Conservation (phyloP, 768 basidiomycete genomes). For the Suillus alpinus region DNA sequence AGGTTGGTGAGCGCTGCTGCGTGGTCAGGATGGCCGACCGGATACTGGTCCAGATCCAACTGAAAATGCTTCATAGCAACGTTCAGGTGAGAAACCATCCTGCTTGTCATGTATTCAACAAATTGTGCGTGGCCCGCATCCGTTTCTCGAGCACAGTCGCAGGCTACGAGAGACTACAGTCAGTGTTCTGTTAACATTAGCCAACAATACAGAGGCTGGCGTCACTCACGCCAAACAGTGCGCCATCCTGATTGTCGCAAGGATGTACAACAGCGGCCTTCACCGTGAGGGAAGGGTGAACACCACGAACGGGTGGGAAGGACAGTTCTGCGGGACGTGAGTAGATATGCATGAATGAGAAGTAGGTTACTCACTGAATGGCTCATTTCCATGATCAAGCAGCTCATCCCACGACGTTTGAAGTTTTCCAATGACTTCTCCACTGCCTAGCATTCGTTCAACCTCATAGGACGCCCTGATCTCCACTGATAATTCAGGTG, state of each 20-base stretch:
- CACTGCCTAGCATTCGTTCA: background rate
- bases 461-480: background rate
- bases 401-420: background rate
- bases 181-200: background rate
- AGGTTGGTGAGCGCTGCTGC: conserved; percentile 1
- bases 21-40: background rate
- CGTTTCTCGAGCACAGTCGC: background rate
- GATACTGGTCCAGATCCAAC: background rate
- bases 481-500: background rate
- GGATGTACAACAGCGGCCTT: too few species aligned
- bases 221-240: background rate
- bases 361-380: background rate
- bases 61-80: background rate
- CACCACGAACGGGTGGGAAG: background rate
- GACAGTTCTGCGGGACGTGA: background rate
- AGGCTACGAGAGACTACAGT: background rate
- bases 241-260: background rate
- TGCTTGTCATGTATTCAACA: background rate
- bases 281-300: background rate
- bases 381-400: background rate
- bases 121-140: background rate
- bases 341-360: background rate
- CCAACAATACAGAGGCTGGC: too few species aligned
- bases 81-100: background rate
- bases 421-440: background rate